Conservation (phyloP, 2,329 filamentous ascomycete genomes). For the Periconia digitata region DNA sequence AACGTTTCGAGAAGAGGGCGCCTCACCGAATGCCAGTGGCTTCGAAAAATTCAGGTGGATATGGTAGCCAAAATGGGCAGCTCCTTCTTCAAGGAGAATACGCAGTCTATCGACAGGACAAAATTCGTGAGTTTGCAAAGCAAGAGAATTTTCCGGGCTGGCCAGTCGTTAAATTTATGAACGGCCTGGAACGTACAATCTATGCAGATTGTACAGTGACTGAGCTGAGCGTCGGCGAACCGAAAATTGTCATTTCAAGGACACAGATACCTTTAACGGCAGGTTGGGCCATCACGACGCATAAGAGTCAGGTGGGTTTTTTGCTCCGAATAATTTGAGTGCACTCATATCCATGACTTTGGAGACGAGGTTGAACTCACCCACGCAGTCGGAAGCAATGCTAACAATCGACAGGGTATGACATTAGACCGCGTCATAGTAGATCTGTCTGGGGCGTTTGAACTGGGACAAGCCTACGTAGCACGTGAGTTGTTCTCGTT, state of each 20-base stretch:
- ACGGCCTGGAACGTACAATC: slow-evolving; percentile 50
- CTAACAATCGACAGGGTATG: slow-evolving; percentile 54
- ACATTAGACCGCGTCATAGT: slow-evolving; percentile 62
- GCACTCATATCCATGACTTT: too few relatives aligned
- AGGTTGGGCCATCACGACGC: slow-evolving; percentile 65
- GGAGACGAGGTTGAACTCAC: background rate
- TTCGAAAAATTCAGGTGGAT: too few relatives aligned
- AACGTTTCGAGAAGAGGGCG: slow-evolving; percentile 46
- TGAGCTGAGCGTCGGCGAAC: slow-evolving; percentile 49
- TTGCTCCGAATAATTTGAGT: background rate
- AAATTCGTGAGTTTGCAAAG: slow-evolving; percentile 46
- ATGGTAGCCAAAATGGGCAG: too few relatives aligned
- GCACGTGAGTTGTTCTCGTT: slow-evolving; percentile 42
- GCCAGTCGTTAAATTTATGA: slow-evolving; percentile 58
- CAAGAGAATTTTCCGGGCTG: slow-evolving; percentile 41
- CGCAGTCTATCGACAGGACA: slow-evolving; percentile 38
- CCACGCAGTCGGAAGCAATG: background rate
- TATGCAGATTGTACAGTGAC: slow-evolving; percentile 55
- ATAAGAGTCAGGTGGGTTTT: slow-evolving; percentile 54
- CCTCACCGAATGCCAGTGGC: slow-evolving; percentile 32
- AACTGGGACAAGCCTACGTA: slow-evolving; percentile 63
- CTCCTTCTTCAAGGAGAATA: slow-evolving; percentile 40
- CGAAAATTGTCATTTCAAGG: slow-evolving; percentile 54
- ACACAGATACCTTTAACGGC: slow-evolving; percentile 63
- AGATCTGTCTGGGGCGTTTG: slow-evolving; percentile 55